Evolutionary conservation across 495 filamentous ascomycete species (phyloP).

Genomic region (Penicillium atrosanguineum): DNA sequence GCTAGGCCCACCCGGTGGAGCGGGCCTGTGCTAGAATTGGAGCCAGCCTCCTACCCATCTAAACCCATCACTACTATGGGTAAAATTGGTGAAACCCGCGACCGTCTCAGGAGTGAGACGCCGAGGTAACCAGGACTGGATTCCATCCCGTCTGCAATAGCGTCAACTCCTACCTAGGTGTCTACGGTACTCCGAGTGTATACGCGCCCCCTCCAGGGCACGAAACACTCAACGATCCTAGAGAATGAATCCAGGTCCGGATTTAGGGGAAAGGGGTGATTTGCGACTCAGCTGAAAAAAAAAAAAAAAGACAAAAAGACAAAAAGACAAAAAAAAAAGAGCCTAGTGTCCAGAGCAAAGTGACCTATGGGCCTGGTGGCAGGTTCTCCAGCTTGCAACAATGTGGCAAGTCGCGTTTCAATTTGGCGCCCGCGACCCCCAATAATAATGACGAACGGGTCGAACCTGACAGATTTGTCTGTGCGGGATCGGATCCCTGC

Average conservation of each 20-base stretch:
- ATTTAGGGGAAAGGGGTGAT: not conserved
- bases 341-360: not conserved
- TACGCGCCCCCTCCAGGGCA: not conserved
- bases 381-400: not conserved
- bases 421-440: slow-evolving; percentile 19
- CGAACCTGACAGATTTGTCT: slow-evolving; percentile 13
- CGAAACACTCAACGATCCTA: not conserved
- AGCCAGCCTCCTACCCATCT: slow-evolving; percentile 12
- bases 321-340: not conserved
- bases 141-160: not conserved
- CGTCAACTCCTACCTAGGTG: not conserved
- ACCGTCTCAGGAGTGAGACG: slow-evolving; percentile 26
- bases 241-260: not conserved
- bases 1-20: slow-evolving; percentile 4
- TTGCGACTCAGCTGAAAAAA: not conserved
- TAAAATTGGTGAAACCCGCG: slow-evolving; percentile 24
- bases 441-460: not conserved
- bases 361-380: slow-evolving; percentile 2
- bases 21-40: not conserved
- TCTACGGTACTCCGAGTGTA: not conserved
- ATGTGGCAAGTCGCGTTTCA: slow-evolving; percentile 25
- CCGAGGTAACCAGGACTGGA: slow-evolving; percentile 13
- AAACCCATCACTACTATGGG: not conserved
- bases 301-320: too few relatives aligned
- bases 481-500: slow-evolving; percentile 8